These are phyloP conservation scores for Candida sanyiensis DNA, from an alignment of 805 yeast genomes.

Conservation along the genomic window DNA sequence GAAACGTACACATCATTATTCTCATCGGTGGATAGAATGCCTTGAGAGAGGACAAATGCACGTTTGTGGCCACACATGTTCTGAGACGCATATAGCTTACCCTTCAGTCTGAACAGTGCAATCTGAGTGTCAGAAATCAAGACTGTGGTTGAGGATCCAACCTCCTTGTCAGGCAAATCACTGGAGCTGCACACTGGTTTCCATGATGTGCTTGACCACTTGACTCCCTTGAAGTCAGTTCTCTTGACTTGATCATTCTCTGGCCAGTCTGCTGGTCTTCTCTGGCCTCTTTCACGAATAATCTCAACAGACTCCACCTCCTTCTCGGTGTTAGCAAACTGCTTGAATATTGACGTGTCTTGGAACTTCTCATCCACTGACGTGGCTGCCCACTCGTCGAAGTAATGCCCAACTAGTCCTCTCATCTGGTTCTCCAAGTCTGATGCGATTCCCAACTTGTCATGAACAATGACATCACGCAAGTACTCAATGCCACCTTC, in stretches of 20 bases:
- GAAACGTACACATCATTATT: slow-evolving; percentile 29
- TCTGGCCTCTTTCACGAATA: slow-evolving; percentile 32
- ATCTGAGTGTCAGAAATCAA: slow-evolving; percentile 33
- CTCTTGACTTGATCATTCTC: slow-evolving; percentile 19
- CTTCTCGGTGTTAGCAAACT: slow-evolving; percentile 29
- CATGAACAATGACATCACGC: slow-evolving; percentile 30
- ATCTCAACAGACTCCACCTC: slow-evolving; percentile 29
- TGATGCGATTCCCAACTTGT: slow-evolving; percentile 31
- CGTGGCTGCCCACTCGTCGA: slow-evolving; percentile 33
- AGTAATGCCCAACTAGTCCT: slow-evolving; percentile 29
- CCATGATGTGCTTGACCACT: slow-evolving; percentile 32
- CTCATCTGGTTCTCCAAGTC: slow-evolving; percentile 32
- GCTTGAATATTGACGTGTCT: slow-evolving; percentile 26
- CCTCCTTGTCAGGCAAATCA: slow-evolving; percentile 26
- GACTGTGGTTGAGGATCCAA: slow-evolving; percentile 30
- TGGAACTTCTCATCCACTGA: slow-evolving; percentile 17
- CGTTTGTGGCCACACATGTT: slow-evolving; percentile 37
- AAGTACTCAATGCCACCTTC: slow-evolving; percentile 34
- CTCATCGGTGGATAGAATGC: slow-evolving; percentile 30
- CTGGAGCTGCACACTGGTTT: slow-evolving; percentile 23
- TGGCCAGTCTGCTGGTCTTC: slow-evolving; percentile 34
- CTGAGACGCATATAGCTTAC: slow-evolving; percentile 32
- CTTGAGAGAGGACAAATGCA: slow-evolving; percentile 34
- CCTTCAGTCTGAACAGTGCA: slow-evolving; percentile 31
- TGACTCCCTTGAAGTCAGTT: slow-evolving; percentile 26